Evolutionary conservation across 1,284 basidiomycete species (phyloP), one percentile per base, ranked within the genome.

Genomic region (Cryptococcus depauperatus): DNA sequence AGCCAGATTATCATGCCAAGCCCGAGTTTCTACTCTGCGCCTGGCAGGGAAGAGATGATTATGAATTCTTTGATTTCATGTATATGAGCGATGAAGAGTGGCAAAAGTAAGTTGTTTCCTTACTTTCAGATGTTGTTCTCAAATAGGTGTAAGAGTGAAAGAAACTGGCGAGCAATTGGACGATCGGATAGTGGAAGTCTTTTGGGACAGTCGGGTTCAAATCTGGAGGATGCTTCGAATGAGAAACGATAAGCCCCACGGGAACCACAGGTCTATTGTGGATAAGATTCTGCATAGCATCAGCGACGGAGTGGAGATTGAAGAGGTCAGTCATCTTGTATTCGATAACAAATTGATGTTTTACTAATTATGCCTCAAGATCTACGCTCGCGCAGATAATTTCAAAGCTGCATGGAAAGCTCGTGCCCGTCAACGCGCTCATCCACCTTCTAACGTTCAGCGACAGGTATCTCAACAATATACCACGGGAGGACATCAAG

Each of bases 101-200:
- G 95, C 86, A 92, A 68, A 73, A 71, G 87, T 92, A 56, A 56
- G 84, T 73, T 22, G 53, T 35, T 26, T 29, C 25, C 3, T 22
- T 11, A 16, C 14, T 6, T 29, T 30, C 11, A n/a, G 35, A 42
- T 29, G 23, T 29, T 29, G 13, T 16, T 21, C 33, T 9, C 14
- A 35, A 7, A 21, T n/a, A 13, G 29, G 6, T 40, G 0, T 14
- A 64, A 95, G 91, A 55, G 78, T 92, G 76, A 97, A 97, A 62
- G 70, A 74, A 3, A 79, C 80, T 0, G 82, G 83, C 4, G 85
- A 92, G 61, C 91, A 98, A 66, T 77, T 83, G 51, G 91, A 98
- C 64, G 91, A 96, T 63, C 79, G 92, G 7, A 79, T 98, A 40
- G 85, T 96, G 23, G 95, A 99, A 66, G 90, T 92, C 19, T 80